A percentile compares a stretch with the other conserved stretches of the same genome.
Evolutionary conservation across 306 rosid species (phyloP).

Genomic region (Hippophae rhamnoides): DNA sequence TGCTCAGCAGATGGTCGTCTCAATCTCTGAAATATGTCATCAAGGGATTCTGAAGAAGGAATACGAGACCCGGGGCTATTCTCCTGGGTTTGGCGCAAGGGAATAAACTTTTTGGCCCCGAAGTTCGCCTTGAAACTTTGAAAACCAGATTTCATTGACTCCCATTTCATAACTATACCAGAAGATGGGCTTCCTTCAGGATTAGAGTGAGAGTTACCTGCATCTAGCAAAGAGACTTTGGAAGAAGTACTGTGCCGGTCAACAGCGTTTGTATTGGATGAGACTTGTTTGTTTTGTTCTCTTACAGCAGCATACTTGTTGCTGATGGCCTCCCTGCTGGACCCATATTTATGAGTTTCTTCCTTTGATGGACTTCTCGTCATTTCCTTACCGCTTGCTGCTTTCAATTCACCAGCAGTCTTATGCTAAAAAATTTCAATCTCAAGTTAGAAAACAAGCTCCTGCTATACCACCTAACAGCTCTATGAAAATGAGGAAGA

Average conservation of each 20-base stretch:
- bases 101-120: constrained; percentile 47
- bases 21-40: constrained; percentile 85
- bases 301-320: constrained; percentile 69
- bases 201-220: constrained; percentile 26
- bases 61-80: constrained; percentile 30
- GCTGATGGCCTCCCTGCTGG: constrained; percentile 74
- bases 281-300: constrained; percentile 49
- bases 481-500: background rate
- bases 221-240: constrained; percentile 61
- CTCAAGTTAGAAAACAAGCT: constrained; percentile 7
- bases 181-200: constrained; percentile 31
- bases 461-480: background rate
- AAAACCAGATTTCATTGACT: constrained; percentile 67
- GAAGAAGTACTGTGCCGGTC: constrained; percentile 46
- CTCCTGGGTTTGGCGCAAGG: constrained; percentile 54
- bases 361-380: constrained; percentile 43
- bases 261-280: constrained; percentile 38
- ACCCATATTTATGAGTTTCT: constrained; percentile 53
- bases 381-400: constrained; percentile 25
- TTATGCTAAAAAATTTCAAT: constrained; percentile 41
- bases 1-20: constrained; percentile 52
- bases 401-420: constrained; percentile 54
- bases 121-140: constrained; percentile 66
- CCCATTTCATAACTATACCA: constrained; percentile 65
- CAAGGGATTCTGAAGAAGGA: constrained; percentile 80